Evolutionary conservation across 257 asterid species (phyloP).

Genomic region (Solanum chaucha): DNA sequence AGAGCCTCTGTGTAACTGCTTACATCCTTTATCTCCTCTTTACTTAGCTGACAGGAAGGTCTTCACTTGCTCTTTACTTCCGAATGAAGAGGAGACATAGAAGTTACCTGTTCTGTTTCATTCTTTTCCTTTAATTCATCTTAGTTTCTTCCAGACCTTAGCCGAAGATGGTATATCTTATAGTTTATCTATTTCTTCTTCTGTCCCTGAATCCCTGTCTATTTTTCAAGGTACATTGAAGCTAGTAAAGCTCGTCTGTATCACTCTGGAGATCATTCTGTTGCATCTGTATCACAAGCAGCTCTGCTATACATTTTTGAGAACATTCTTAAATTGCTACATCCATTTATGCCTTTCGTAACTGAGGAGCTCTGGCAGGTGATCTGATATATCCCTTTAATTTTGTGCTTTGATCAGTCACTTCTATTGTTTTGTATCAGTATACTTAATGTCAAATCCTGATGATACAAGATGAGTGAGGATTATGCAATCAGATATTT

Average conservation of each 20-base stretch:
- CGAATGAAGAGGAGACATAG: background rate
- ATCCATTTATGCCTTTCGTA: slow-evolving; percentile 97
- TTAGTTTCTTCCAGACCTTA: background rate
- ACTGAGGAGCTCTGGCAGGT: slow-evolving; percentile 99
- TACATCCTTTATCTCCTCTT: background rate
- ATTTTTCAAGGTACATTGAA: slow-evolving; percentile 79
- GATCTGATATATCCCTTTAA: slow-evolving; percentile 6
- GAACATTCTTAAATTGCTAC: slow-evolving; percentile 71
- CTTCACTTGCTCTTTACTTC: background rate
- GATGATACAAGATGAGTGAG: background rate
- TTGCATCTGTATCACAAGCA: slow-evolving; percentile 59
- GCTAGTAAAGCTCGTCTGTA: slow-evolving; percentile 89
- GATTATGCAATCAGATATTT: background rate
- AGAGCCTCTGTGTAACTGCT: background rate
- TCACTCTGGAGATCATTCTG: slow-evolving; percentile 48
- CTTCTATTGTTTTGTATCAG: background rate
- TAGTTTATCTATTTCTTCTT: background rate
- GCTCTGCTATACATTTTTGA: slow-evolving; percentile 76
- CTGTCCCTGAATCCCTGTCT: background rate
- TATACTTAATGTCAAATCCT: background rate
- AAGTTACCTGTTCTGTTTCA: background rate
- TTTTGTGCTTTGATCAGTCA: slow-evolving; percentile 1
- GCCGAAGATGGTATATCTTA: background rate
- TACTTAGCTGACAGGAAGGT: background rate
- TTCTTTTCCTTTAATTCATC: background rate